Conservation (phyloP, 148 eudicot species). For the Tetragonia tetragonoides region DNA sequence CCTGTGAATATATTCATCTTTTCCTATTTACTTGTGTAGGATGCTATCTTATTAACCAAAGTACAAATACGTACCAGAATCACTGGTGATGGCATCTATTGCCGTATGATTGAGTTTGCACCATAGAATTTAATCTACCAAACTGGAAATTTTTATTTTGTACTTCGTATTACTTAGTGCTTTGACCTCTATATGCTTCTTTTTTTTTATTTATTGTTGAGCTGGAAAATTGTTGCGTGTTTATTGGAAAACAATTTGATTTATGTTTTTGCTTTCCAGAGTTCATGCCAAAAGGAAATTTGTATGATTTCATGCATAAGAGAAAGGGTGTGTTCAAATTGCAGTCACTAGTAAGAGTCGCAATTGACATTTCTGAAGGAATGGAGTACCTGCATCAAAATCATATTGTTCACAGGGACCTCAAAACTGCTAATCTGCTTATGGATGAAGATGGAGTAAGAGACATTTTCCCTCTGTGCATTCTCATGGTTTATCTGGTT, state of each 20-base stretch:
- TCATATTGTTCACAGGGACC: constrained; percentile 81
- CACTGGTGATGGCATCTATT: not conserved
- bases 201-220: not conserved
- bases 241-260: constrained; percentile 2
- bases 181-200: not conserved
- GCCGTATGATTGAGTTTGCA: not conserved
- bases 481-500: not conserved
- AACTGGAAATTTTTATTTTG: not conserved
- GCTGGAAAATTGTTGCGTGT: not conserved
- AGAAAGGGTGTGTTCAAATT: constrained; percentile 54
- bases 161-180: not conserved
- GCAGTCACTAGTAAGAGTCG: constrained; percentile 62
- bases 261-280: constrained; percentile 40
- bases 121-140: not conserved
- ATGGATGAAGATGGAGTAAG: constrained; percentile 79
- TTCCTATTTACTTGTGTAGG: not conserved
- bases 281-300: constrained; percentile 75
- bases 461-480: not conserved
- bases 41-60: not conserved
- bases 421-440: constrained; percentile 86
- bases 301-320: constrained; percentile 76
- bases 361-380: constrained; percentile 75
- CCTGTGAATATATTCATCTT: constrained; percentile 8
- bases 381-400: constrained; percentile 87
- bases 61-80: too few relatives aligned